These are phyloP conservation scores for Cladophialophora bantiana DNA, from an alignment of 2,329 filamentous ascomycete species.

Conservation along the genomic window DNA sequence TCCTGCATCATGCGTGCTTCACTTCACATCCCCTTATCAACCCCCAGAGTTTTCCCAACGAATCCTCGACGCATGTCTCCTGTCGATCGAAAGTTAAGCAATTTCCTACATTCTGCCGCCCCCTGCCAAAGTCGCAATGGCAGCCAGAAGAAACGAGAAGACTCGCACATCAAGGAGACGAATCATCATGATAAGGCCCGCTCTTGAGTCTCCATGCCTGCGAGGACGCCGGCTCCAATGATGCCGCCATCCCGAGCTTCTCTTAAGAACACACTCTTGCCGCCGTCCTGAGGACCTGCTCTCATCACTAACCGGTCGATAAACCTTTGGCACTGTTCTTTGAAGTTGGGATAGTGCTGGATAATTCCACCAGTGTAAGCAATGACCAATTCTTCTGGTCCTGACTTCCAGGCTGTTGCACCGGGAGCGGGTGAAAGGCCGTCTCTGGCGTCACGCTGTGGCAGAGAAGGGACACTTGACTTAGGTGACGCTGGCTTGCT, in stretches of 20 bases:
- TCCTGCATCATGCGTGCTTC: slow-evolving; percentile 6
- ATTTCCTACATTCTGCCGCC: slow-evolving; percentile 1
- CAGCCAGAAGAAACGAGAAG: not conserved
- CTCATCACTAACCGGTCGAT: slow-evolving; percentile 64
- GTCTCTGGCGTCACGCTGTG: slow-evolving; percentile 21
- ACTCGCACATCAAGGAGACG: not conserved
- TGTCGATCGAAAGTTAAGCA: slow-evolving; percentile 5
- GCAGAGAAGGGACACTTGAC: slow-evolving; percentile 20
- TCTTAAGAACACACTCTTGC: slow-evolving; percentile 59
- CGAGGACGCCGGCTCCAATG: slow-evolving; percentile 62
- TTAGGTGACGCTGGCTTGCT: slow-evolving; percentile 35
- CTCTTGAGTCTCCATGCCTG: slow-evolving; percentile 52
- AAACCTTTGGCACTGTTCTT: slow-evolving; percentile 72
- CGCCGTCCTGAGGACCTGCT: slow-evolving; percentile 53
- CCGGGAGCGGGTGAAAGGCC: slow-evolving; percentile 39
- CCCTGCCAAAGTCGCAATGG: not conserved
- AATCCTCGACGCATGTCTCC: slow-evolving; percentile 6
- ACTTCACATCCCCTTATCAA: not conserved
- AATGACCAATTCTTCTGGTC: slow-evolving; percentile 70
- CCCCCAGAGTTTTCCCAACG: slow-evolving; percentile 6
- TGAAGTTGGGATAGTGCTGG: slow-evolving; percentile 77
- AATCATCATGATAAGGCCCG: slow-evolving; percentile 10
- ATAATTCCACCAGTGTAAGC: slow-evolving; percentile 84
- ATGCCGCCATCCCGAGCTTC: slow-evolving; percentile 63
- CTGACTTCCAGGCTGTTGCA: slow-evolving; percentile 40